Conservation (phyloP, 1,284 basidiomycete species). For the Marasmius tenuissimus region DNA sequence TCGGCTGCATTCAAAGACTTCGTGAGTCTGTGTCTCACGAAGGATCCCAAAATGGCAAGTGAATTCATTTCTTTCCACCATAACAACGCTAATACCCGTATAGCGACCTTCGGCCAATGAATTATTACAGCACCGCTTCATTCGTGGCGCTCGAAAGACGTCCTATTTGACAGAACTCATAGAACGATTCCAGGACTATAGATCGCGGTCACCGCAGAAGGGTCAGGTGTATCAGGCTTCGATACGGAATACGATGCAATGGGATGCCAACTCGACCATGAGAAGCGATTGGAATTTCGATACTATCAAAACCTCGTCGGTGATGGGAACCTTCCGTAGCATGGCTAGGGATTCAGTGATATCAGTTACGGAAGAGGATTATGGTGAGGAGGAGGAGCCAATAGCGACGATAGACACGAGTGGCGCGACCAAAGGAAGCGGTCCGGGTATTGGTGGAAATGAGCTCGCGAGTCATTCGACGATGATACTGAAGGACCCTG, state of each 20-base stretch:
- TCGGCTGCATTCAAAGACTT: constrained; percentile 91
- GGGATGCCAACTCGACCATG: constrained; percentile 72
- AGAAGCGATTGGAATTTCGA: constrained; percentile 96
- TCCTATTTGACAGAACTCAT: constrained; percentile 84
- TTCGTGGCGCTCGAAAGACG: constrained; percentile 81
- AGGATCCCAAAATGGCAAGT: constrained; percentile 80
- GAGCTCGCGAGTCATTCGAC: constrained; percentile 65
- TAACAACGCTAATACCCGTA: constrained; percentile 7
- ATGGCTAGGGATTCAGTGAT: constrained; percentile 65
- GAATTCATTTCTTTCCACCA: constrained; percentile 4
- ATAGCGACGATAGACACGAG: constrained; percentile 48
- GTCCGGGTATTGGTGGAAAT: constrained; percentile 55
- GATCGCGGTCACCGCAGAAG: constrained; percentile 57
- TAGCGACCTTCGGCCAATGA: constrained; percentile 91
- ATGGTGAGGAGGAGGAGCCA: constrained; percentile 39
- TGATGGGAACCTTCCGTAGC: constrained; percentile 71
- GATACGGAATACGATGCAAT: constrained; percentile 53
- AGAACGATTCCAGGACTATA: constrained; percentile 77
- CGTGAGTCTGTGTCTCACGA: constrained; percentile 87
- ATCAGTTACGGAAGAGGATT: constrained; percentile 49
- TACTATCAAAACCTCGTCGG: constrained; percentile 74
- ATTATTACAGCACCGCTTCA: constrained; percentile 90
- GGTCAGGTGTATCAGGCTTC: constrained; percentile 54
- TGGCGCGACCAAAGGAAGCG: constrained; percentile 66
- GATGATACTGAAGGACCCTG: constrained; percentile 56